Base-by-base conservation (phyloP, 768 basidiomycete species). In the Clitopilus hobsonii region DNA sequence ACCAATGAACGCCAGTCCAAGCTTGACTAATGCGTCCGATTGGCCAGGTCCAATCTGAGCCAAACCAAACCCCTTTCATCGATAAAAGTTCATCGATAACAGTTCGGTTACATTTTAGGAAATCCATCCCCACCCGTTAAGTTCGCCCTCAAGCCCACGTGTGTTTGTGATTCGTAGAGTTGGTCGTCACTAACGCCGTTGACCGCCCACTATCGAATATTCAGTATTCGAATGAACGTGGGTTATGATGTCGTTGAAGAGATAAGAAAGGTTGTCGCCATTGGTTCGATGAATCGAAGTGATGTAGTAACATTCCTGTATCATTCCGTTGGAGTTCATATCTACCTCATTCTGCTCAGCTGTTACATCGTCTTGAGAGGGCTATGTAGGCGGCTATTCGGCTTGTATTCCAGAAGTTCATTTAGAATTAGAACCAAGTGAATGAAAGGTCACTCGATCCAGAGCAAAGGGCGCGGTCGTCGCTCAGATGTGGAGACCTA, bases 81-180 rank as follows among this genome's bases (percentile, higher is more conserved):
- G 41, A 45, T 45, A 45, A 45, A 20, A 23, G 41, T 45, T 45
- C 41, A 45, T 45, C 41, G 41, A 45, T 45, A 45, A 45, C n/a
- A 16, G 41, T 20, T 18, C 41, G 41, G n/a, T 45, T 45, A 20
- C 22, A 16, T 16, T 18, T 18, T 20, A 45, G 41, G 32, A 3
- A 36, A 36, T 36, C n/a, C 18, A 41, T 41, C 22, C n/a, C 41
- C 22, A 8, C 4, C 41, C 41, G 22, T 10, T 18, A 11, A 16
- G 22, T 20, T 20, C 41, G 41, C 41, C 22, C 41, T 10, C 11
- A 4, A 18, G n/a, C 41, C 41, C 41, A 45, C 41, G 41, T 45
- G 41, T 45, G 41, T 45, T 23, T 18, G 41, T 45, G 41, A 45
- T 14, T 36, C 22, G 41, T 45, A 20, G 22, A 45, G 41, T 45